phyloP scores from a whole-genome alignment of 805 yeast species.

The Saccharomyces mikatae region DNA sequence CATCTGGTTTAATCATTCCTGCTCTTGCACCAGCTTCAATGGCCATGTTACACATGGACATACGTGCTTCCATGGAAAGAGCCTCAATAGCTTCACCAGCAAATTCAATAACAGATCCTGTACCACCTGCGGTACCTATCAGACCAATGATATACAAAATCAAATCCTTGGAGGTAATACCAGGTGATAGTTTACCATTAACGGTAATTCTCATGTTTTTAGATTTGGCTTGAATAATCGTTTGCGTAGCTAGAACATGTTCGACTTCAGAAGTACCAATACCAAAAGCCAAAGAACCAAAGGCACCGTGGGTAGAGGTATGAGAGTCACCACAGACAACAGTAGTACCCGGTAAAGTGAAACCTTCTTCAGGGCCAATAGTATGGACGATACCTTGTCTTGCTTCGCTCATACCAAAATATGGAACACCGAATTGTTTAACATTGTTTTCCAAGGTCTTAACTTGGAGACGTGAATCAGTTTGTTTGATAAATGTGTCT shows the following conservation, averaged over 20 bases:
- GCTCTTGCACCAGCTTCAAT: constrained; percentile 99
- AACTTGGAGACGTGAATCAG: constrained; percentile 88
- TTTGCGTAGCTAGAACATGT: constrained; percentile 96
- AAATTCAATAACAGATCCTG: constrained; percentile 93
- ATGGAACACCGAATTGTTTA: constrained; percentile 78
- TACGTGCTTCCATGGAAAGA: constrained; percentile 93
- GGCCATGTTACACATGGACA: constrained; percentile 99
- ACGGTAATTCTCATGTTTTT: constrained; percentile 90
- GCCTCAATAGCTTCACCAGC: constrained; percentile 90
- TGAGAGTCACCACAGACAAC: constrained; percentile 99
- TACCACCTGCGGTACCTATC: constrained; percentile 99
- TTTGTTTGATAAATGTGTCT: constrained; percentile 76
- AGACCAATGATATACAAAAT: constrained; percentile 90
- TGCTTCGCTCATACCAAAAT: constrained; percentile 87
- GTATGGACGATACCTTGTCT: constrained; percentile 98
- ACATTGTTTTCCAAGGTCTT: constrained; percentile 89
- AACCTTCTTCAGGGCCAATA: constrained; percentile 98
- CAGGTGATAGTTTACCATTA: constrained; percentile 75
- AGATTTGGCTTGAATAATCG: constrained; percentile 87
- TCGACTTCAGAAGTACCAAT: constrained; percentile 99
- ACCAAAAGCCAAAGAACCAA: constrained; percentile 95
- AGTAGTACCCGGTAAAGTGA: constrained; percentile 96
- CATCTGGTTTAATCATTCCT: constrained; percentile 97
- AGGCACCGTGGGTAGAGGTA: constrained; percentile 98
- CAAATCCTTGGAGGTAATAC: constrained; percentile 93